Conservation (phyloP, 371 early-diverging fungal species). For the Actinomucor elegans region DNA sequence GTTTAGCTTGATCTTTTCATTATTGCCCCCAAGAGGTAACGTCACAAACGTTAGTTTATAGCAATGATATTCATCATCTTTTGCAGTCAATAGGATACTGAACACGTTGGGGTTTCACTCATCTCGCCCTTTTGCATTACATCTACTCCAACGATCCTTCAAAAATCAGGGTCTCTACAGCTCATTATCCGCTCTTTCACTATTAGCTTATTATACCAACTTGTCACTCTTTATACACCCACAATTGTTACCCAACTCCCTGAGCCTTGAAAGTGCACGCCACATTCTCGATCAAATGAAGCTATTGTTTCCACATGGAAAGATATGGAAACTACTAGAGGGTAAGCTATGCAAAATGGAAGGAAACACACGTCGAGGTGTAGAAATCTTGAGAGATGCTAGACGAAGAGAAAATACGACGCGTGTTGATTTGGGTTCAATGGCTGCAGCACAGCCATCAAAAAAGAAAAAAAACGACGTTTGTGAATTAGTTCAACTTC, state of each 20-base stretch:
- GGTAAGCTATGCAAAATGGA: conserved; percentile 50
- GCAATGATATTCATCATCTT: too few species aligned
- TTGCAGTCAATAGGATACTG: conserved; percentile 41
- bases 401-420: conserved; percentile 25
- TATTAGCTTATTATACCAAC: conserved; percentile 48
- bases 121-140: conserved; percentile 48
- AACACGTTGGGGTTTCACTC: conserved; percentile 52
- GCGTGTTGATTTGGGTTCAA: background rate
- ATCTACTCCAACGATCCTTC: conserved; percentile 40
- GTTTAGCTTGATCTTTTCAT: conserved; percentile 47
- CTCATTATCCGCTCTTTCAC: conserved; percentile 37
- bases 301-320: conserved; percentile 30
- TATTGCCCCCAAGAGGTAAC: conserved; percentile 50
- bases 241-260: conserved; percentile 36
- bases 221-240: conserved; percentile 50
- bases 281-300: conserved; percentile 42
- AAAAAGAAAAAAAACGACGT: conserved; percentile 6
- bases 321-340: conserved; percentile 47
- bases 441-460: background rate
- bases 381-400: conserved; percentile 44
- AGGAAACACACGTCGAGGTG: conserved; percentile 40
- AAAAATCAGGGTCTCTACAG: conserved; percentile 38
- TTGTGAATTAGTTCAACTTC: conserved; percentile 38
- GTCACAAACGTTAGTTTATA: too few species aligned
- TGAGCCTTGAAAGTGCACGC: conserved; percentile 34